These are phyloP conservation scores for Cinchona pubescens DNA, from an alignment of 257 asterid genomes.

Conservation along the genomic window DNA sequence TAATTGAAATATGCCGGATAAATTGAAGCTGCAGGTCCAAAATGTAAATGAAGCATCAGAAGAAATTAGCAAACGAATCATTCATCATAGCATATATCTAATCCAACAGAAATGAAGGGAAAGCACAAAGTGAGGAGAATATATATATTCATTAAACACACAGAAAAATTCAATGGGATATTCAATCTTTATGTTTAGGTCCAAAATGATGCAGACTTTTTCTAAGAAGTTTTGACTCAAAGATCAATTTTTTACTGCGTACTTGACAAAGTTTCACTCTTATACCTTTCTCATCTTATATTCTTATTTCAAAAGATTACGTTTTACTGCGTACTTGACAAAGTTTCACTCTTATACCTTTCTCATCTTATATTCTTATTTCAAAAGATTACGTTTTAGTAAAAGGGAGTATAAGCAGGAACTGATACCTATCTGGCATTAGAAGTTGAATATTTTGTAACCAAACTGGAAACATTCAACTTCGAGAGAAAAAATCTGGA, in stretches of 20 bases:
- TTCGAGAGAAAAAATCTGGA: too few relatives aligned
- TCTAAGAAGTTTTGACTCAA: neutral
- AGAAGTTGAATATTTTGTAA: too few relatives aligned
- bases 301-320: neutral
- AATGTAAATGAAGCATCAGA: neutral
- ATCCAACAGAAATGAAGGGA: neutral
- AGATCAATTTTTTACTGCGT: neutral
- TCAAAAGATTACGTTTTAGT: neutral
- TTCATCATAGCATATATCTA: neutral
- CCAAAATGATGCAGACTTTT: neutral
- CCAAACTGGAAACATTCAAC: too few relatives aligned
- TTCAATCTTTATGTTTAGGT: too few relatives aligned
- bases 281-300: neutral
- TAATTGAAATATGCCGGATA: constrained; percentile 44
- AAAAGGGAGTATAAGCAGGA: too few relatives aligned
- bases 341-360: too few relatives aligned
- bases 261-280: neutral
- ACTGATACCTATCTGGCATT: too few relatives aligned
- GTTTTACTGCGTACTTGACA: neutral
- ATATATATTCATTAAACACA: neutral
- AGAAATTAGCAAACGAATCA: neutral
- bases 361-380: neutral
- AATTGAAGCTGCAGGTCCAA: constrained; percentile 64
- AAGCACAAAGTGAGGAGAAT: neutral
- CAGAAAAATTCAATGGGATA: too few relatives aligned